These are phyloP conservation scores for Scheffersomyces parashehatae DNA, from an alignment of 1,139 yeast genomes.

Conservation along the genomic window DNA sequence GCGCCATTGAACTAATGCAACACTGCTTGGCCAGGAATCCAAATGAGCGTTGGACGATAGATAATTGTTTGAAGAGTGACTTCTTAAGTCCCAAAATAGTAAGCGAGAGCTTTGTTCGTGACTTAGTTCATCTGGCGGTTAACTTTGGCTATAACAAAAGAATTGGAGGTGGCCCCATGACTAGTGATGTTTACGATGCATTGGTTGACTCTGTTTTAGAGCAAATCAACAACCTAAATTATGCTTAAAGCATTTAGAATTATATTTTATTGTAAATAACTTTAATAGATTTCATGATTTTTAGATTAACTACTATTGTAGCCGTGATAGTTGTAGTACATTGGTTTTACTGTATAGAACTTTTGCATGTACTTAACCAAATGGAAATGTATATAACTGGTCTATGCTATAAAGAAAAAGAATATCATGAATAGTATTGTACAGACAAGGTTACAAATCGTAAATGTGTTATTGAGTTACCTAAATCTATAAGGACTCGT, in stretches of 20 bases:
- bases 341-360: conserved; percentile 5
- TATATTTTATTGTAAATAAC: background rate
- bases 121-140: conserved; percentile 75
- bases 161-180: conserved; percentile 31
- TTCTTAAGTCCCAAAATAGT: conserved; percentile 79
- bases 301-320: background rate
- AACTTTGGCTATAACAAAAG: conserved; percentile 57
- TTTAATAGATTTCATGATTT: background rate
- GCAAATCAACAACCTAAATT: conserved; percentile 41
- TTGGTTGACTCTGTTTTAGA: conserved; percentile 43
- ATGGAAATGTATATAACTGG: too few species aligned
- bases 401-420: too few species aligned
- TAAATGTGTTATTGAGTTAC: too few species aligned
- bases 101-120: conserved; percentile 64
- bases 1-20: conserved; percentile 71
- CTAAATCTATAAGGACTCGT: too few species aligned
- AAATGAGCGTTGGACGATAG: conserved; percentile 62
- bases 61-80: conserved; percentile 53
- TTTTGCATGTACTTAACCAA: background rate
- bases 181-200: conserved; percentile 42
- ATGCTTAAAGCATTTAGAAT: conserved; percentile 19
- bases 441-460: too few species aligned
- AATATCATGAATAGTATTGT: too few species aligned
- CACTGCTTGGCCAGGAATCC: conserved; percentile 78
- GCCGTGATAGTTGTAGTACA: background rate